A percentile compares a stretch with the other conserved stretches of the same genome.
Conservation (phyloP, 441 rosid genomes). For the Biscutella laevigata region DNA sequence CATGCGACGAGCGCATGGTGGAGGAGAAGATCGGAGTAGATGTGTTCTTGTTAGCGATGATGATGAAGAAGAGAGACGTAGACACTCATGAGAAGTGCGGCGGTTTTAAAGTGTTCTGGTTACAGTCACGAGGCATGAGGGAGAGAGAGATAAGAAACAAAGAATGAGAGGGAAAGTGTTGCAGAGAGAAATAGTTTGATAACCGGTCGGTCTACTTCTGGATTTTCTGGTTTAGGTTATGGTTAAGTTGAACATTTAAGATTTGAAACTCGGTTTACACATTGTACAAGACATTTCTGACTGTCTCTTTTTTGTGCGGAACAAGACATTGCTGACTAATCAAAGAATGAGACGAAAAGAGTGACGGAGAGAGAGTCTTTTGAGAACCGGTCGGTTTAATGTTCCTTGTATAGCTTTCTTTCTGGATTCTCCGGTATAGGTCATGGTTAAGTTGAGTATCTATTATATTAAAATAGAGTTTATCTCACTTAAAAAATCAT, state of each 20-base stretch:
- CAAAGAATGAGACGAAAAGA: too few relatives aligned
- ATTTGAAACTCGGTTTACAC: background rate
- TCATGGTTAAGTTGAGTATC: too few relatives aligned
- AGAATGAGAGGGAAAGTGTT: conserved; percentile 29
- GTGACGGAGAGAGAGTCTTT: too few relatives aligned
- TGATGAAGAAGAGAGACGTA: conserved; percentile 9
- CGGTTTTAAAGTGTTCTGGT: conserved; percentile 14
- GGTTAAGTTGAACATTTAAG: background rate
- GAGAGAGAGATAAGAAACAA: conserved; percentile 11
- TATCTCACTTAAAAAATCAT: too few relatives aligned
- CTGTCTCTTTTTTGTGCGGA: too few relatives aligned
- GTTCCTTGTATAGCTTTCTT: too few relatives aligned
- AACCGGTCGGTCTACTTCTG: conserved; percentile 16
- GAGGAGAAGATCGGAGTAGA: conserved; percentile 11
- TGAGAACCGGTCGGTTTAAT: too few relatives aligned
- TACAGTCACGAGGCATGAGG: conserved; percentile 26
- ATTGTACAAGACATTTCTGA: conserved; percentile 6
- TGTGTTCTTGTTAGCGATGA: background rate
- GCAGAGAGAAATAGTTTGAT: background rate
- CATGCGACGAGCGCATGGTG: conserved; percentile 60
- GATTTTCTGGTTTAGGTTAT: background rate
- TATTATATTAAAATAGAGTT: too few relatives aligned
- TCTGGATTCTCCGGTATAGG: too few relatives aligned
- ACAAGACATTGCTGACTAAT: too few relatives aligned
- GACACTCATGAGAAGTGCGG: conserved; percentile 25